These are phyloP conservation scores for Galerina sulciceps DNA, from an alignment of 768 basidiomycete genomes.

Conservation along the genomic window DNA sequence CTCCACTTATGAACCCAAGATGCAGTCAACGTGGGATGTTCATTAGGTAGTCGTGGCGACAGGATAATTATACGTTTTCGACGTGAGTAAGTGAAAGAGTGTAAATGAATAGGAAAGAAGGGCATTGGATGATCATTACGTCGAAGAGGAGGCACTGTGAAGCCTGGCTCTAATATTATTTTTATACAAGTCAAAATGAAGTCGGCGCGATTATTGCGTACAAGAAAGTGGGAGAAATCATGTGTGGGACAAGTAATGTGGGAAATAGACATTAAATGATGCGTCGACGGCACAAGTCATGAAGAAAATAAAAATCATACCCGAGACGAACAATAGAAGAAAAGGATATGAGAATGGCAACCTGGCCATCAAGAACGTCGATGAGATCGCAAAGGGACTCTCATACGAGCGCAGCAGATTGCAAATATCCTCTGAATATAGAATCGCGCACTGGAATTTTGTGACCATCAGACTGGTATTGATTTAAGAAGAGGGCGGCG, in stretches of 20 bases:
- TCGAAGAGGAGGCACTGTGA: not conserved
- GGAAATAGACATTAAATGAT: constrained; percentile 3
- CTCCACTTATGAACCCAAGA: not conserved
- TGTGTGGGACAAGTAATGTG: not conserved
- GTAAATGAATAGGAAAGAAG: constrained; percentile 2
- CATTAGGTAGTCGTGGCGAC: constrained; percentile 16
- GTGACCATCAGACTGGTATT: constrained; percentile 8
- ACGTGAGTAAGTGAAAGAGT: constrained; percentile 5
- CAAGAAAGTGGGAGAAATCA: constrained; percentile 4
- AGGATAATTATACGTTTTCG: constrained; percentile 15
- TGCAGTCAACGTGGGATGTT: not conserved
- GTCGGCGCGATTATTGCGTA: constrained; percentile 2
- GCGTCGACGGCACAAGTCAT: not conserved
- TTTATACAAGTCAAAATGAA: not conserved
- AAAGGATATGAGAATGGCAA: not conserved
- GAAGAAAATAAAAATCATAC: constrained; percentile 3
- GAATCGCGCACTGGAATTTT: constrained; percentile 63
- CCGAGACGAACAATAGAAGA: constrained; percentile 1
- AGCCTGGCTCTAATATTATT: constrained; percentile 4
- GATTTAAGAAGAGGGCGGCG: not conserved
- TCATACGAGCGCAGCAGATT: constrained; percentile 73
- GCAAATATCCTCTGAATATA: constrained; percentile 75
- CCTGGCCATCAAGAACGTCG: constrained; percentile 7
- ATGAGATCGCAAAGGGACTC: not conserved
- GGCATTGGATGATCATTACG: constrained; percentile 4